phyloP scores from a whole-genome alignment of 352 stramenopile genomes.

The Bremia lactucae region DNA sequence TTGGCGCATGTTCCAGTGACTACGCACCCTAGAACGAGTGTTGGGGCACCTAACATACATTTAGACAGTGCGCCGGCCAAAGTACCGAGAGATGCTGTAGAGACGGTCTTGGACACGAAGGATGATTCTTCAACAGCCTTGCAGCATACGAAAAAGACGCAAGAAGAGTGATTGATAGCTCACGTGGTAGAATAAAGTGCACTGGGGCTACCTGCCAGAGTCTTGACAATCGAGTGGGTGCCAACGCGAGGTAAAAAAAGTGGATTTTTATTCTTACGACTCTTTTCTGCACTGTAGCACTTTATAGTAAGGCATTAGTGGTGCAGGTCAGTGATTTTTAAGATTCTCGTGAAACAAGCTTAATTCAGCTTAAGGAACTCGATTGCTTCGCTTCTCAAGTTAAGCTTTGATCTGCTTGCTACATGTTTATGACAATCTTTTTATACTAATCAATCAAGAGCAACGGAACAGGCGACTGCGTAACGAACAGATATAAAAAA shows the following conservation, averaged over 20 bases:
- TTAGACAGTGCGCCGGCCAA: constrained; percentile 44
- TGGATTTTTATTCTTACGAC: too few species aligned
- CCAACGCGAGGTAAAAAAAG: constrained; percentile 23
- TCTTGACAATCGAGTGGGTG: constrained; percentile 29
- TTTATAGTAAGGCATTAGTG: too few species aligned
- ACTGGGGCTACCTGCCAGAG: constrained; percentile 2
- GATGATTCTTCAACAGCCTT: constrained; percentile 47
- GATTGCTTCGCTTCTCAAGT: too few species aligned
- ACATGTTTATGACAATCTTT: too few species aligned
- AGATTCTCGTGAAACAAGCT: too few species aligned
- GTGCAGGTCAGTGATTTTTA: too few species aligned
- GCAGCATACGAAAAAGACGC: constrained; percentile 18
- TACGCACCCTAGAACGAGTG: constrained; percentile 43
- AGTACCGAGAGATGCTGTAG: constrained; percentile 57
- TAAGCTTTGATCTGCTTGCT: too few species aligned
- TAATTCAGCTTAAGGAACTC: too few species aligned
- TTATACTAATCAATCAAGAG: too few species aligned
- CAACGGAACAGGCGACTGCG: too few species aligned
- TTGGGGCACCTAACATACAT: constrained; percentile 62
- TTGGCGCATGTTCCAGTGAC: constrained; percentile 45
- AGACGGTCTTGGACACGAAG: constrained; percentile 29
- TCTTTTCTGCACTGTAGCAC: too few species aligned
- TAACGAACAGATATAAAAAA: too few species aligned
- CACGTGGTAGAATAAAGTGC: neutral
- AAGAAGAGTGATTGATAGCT: constrained; percentile 14